Evolutionary conservation across 2,329 filamentous ascomycete genomes (phyloP).

Genomic region (Talaromyces islandicus): DNA sequence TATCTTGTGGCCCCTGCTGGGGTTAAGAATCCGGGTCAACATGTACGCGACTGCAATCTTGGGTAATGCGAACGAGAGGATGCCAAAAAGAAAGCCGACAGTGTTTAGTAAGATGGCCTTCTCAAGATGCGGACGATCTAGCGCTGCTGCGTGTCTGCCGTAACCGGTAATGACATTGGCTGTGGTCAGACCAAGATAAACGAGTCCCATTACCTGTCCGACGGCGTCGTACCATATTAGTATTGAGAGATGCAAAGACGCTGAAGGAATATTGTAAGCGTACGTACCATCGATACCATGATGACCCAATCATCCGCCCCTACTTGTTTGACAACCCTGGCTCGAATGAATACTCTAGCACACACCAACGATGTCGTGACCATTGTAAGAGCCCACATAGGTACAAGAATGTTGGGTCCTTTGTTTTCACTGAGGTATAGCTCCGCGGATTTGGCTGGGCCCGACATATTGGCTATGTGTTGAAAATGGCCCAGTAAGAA

Average conservation of each 20-base stretch:
- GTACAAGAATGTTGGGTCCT: conserved; percentile 24
- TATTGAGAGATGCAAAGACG: background rate
- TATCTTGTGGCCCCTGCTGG: conserved; percentile 8
- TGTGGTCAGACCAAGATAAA: conserved; percentile 28
- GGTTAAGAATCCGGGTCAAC: conserved; percentile 18
- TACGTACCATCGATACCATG: conserved; percentile 19
- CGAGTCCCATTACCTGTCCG: conserved; percentile 27
- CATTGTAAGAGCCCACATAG: conserved; percentile 23
- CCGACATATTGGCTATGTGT: conserved; percentile 2
- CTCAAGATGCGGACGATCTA: conserved; percentile 18
- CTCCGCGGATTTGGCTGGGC: background rate
- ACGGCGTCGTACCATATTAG: background rate
- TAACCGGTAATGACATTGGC: conserved; percentile 33
- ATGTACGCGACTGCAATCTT: conserved; percentile 20
- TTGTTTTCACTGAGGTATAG: conserved; percentile 17
- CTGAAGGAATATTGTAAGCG: background rate
- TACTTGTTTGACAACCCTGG: conserved; percentile 22
- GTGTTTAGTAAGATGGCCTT: conserved; percentile 17
- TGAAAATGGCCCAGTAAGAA: background rate
- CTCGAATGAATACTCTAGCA: conserved; percentile 26
- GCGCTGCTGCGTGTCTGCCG: conserved; percentile 30
- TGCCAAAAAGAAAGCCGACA: conserved; percentile 19
- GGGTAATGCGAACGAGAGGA: conserved; percentile 19
- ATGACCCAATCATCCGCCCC: conserved; percentile 33
- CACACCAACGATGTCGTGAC: conserved; percentile 24